Evolutionary conservation across 1,139 yeast genomes (phyloP), one percentile per base, ranked within the genome.

Genomic region (Blastobotrys petasosporus): DNA sequence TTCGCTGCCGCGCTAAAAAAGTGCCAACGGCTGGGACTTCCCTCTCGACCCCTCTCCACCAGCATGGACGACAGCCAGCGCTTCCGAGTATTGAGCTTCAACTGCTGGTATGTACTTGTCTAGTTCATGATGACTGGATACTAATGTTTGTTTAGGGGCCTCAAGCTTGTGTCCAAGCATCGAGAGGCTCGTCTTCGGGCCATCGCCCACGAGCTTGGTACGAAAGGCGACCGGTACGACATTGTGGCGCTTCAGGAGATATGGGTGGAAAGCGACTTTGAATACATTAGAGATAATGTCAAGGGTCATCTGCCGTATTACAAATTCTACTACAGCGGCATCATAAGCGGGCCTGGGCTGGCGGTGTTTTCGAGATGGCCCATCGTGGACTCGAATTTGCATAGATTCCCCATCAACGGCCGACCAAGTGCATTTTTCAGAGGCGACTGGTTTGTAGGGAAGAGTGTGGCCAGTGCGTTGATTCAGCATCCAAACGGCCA

Each of bases 371-470:
- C 96, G 8, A 82, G 85, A 56, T 77, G 85, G 55, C 97, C 97
- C 2, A 87, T 92, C 31, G 80, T 75, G 43, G 78, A 81, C 29
- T 79, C 95, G 0, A 85, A 83, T 59, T 66, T 92, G 42, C 84
- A 85, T 60, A 69, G 95, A 37, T 92, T 86, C 61, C 95, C 97
- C 0, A 77, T 92, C 50, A 92, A 90, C 64, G 99, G 99, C 1
- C 73, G 96, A 42, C 95, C 97, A 1, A 80, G 90, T 33, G 98
- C 98, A 0, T 82, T 94, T 52, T 84, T 78, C 68, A 69, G 97
- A 50, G 99, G 99, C 28, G 99, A 92, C 64, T 92, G 97, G 95
- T 86, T 77, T 55, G 99, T 94, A 20, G 99, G 99, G 2, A 92
- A 92, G 63, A 77, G 94, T 20, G 77, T 88, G 16, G 85, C 95